A percentile compares a stretch with the other conserved stretches of the same genome.
Conservation (phyloP, 139 green algal genomes). For the Picochlorum sp. region DNA sequence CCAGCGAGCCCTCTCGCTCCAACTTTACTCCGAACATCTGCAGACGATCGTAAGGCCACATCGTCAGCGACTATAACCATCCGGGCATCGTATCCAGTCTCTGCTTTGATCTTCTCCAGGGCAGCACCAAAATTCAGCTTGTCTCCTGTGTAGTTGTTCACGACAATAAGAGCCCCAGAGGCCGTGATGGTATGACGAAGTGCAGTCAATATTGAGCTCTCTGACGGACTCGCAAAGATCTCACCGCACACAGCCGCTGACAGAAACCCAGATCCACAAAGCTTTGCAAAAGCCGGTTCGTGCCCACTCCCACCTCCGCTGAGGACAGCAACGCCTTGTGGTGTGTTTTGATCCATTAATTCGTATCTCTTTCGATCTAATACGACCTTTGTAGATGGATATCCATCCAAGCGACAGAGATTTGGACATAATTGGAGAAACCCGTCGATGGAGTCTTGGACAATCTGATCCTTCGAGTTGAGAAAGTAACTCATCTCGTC, state of each 20-base stretch:
- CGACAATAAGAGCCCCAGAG: conserved; percentile 64
- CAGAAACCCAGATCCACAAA: conserved; percentile 76
- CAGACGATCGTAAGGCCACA: conserved; percentile 42
- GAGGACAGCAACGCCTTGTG: conserved; percentile 1
- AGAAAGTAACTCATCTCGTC: conserved; percentile 23
- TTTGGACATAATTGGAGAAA: conserved; percentile 16
- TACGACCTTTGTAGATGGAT: conserved; percentile 45
- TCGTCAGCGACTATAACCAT: conserved; percentile 76
- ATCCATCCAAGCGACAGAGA: conserved; percentile 39
- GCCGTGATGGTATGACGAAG: conserved; percentile 51
- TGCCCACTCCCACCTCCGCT: conserved; percentile 73
- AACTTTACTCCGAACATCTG: conserved; percentile 31
- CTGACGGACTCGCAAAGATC: conserved; percentile 72
- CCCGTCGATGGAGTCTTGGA: conserved; percentile 40
- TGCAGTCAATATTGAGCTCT: conserved; percentile 68
- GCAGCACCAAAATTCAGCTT: conserved; percentile 87
- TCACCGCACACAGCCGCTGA: conserved; percentile 81
- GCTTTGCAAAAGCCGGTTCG: conserved; percentile 76
- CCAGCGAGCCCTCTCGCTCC: conserved; percentile 77
- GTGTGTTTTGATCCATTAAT: conserved; percentile 7
- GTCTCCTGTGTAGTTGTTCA: conserved; percentile 92
- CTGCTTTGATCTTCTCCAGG: conserved; percentile 65
- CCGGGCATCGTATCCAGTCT: conserved; percentile 50
- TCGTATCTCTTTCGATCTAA: conserved; percentile 11
- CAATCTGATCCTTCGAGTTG: conserved; percentile 23